Conservation (phyloP, 2,329 filamentous ascomycete species). For the Lomentospora prolificans region DNA sequence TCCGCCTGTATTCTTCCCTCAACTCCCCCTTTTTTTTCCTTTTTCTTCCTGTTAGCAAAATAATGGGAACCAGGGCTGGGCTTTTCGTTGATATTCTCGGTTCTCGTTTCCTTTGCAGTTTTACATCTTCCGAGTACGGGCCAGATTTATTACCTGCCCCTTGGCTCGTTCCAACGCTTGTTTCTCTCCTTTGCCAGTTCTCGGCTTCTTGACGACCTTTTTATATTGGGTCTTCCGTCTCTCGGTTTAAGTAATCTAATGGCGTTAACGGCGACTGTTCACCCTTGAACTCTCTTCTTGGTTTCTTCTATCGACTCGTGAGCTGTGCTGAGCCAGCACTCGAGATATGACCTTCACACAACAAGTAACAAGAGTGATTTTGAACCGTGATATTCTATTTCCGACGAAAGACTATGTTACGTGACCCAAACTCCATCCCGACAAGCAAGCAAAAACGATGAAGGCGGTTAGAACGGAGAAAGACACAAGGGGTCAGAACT, state of each 20-base stretch:
- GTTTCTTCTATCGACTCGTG: not conserved
- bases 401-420: not conserved
- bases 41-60: constrained; percentile 4
- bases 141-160: not conserved
- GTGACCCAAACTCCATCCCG: not conserved
- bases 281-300: too few relatives aligned
- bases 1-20: constrained; percentile 1
- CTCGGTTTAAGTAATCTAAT: not conserved
- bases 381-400: constrained; percentile 1
- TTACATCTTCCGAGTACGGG: not conserved
- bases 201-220: not conserved
- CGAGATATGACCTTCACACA: too few relatives aligned
- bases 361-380: not conserved
- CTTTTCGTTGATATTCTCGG: too few relatives aligned
- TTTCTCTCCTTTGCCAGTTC: not conserved
- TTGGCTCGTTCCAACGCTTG: not conserved
- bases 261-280: not conserved
- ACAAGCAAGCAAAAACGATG: constrained; percentile 5
- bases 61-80: not conserved
- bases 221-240: not conserved
- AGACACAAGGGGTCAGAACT: constrained; percentile 10
- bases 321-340: too few relatives aligned
- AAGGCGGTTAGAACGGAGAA: constrained; percentile 7
- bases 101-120: not conserved
- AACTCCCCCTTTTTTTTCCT: too few relatives aligned